A percentile compares a stretch with the other conserved stretches of the same genome.
phyloP scores from a whole-genome alignment of 441 rosid species.

The Melastoma candidum region DNA sequence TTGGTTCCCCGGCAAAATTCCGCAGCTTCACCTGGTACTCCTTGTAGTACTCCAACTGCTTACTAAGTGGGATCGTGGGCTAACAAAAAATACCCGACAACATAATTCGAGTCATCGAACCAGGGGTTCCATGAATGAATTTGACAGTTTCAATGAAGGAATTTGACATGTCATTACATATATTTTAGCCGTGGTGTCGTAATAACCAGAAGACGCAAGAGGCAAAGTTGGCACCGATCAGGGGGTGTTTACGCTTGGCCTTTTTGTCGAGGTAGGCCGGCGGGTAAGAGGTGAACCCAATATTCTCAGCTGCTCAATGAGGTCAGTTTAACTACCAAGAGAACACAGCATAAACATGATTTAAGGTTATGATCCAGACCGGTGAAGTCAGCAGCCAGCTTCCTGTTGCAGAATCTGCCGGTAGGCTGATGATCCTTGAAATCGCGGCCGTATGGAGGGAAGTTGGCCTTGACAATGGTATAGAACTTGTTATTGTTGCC shows the following conservation, averaged over 20 bases:
- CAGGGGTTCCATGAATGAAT: neutral
- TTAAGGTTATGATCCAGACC: slow-evolving; percentile 20
- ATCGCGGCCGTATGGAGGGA: slow-evolving; percentile 68
- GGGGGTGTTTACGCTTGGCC: slow-evolving; percentile 37
- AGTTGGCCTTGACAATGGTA: slow-evolving; percentile 51
- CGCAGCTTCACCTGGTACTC: slow-evolving; percentile 30
- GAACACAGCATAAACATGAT: neutral
- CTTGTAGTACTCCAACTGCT: slow-evolving; percentile 46
- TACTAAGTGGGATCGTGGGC: slow-evolving; percentile 38
- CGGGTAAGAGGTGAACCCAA: slow-evolving; percentile 65
- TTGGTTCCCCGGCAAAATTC: slow-evolving; percentile 28
- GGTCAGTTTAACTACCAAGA: neutral
- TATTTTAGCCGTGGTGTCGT: slow-evolving; percentile 47
- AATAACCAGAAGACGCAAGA: slow-evolving; percentile 59
- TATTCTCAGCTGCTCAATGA: slow-evolving; percentile 42
- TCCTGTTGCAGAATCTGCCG: slow-evolving; percentile 60
- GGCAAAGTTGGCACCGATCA: slow-evolving; percentile 60
- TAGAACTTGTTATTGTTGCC: slow-evolving; percentile 55
- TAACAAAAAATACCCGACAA: slow-evolving; percentile 15
- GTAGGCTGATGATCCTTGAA: slow-evolving; percentile 38
- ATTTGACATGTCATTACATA: slow-evolving; percentile 25
- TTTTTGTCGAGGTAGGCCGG: slow-evolving; percentile 40
- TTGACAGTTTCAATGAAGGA: neutral
- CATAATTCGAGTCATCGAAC: neutral
- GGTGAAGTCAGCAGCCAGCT: slow-evolving; percentile 48